Evolutionary conservation across 1,284 basidiomycete species (phyloP).

Genomic region (Malassezia sympodialis): DNA sequence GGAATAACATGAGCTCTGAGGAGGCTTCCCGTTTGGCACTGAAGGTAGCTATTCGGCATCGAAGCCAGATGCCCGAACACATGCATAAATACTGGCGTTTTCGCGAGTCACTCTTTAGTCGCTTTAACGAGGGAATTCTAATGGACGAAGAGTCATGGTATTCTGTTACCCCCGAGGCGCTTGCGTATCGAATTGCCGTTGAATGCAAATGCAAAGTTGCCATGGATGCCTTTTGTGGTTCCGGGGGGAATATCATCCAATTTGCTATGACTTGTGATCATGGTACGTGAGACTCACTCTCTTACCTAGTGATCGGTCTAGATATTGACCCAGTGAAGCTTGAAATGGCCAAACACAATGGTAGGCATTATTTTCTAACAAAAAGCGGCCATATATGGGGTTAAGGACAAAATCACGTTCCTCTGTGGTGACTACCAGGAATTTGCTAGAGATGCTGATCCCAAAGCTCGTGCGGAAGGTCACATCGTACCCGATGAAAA

Average conservation of each 20-base stretch:
- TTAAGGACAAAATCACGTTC: slow-evolving; percentile 85
- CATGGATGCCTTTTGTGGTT: slow-evolving; percentile 90
- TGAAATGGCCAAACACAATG: slow-evolving; percentile 75
- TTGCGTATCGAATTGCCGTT: slow-evolving; percentile 83
- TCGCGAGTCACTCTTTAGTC: slow-evolving; percentile 31
- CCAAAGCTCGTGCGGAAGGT: slow-evolving; percentile 14
- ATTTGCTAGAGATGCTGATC: slow-evolving; percentile 54
- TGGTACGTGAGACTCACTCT: slow-evolving; percentile 18
- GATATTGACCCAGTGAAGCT: slow-evolving; percentile 75
- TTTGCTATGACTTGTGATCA: slow-evolving; percentile 88
- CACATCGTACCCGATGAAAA: slow-evolving; percentile 27
- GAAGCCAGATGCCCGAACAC: slow-evolving; percentile 13
- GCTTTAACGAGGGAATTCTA: slow-evolving; percentile 30
- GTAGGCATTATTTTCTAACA: background rate
- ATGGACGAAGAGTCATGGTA: slow-evolving; percentile 89
- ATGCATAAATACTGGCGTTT: slow-evolving; percentile 30
- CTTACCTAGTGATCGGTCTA: slow-evolving; percentile 67
- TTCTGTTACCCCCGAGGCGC: slow-evolving; percentile 83
- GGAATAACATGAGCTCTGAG: background rate
- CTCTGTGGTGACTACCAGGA: slow-evolving; percentile 74
- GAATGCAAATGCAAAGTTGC: slow-evolving; percentile 58
- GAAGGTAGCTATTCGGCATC: slow-evolving; percentile 1
- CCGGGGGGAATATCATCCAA: slow-evolving; percentile 92
- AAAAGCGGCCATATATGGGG: slow-evolving; percentile 66
- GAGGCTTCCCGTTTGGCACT: background rate